Conservation (phyloP, 257 asterid species). For the Catharanthus roseus region DNA sequence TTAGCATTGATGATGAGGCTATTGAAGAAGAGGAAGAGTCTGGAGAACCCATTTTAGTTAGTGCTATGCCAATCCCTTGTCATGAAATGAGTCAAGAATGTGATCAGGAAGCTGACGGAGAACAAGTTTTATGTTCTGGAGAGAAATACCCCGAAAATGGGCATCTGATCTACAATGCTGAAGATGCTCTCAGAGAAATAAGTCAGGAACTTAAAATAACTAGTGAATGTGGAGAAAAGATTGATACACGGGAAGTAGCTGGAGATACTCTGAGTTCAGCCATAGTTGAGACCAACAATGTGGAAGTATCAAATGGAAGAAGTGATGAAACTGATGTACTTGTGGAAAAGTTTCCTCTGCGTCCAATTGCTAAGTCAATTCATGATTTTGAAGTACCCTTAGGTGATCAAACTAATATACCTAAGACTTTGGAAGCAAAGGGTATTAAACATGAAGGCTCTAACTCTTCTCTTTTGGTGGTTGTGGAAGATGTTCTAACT, state of each 20-base stretch:
- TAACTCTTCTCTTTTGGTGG: conserved; percentile 12
- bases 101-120: conserved; percentile 19
- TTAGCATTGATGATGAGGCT: conserved; percentile 6
- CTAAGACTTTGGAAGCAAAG: conserved; percentile 21
- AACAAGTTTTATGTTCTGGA: conserved; percentile 8
- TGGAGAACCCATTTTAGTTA: conserved; percentile 16
- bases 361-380: conserved; percentile 39
- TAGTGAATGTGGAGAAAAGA: conserved; percentile 22
- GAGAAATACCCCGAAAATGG: conserved; percentile 18
- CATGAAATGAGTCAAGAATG: conserved; percentile 17
- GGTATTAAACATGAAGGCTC: conserved; percentile 23
- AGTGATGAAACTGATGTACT: conserved; percentile 23
- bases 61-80: conserved; percentile 18
- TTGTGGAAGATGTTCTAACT: conserved; percentile 21
- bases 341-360: conserved; percentile 72
- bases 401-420: conserved; percentile 23
- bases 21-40: conserved; percentile 22
- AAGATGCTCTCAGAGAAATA: conserved; percentile 13
- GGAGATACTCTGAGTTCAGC: conserved; percentile 14
- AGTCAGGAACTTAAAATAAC: conserved; percentile 18
- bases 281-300: conserved; percentile 7
- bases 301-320: conserved; percentile 17
- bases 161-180: conserved; percentile 14
- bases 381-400: conserved; percentile 29
- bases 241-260: conserved; percentile 14